A percentile compares a stretch with the other conserved stretches of the same genome.
phyloP scores from a whole-genome alignment of 2,329 filamentous ascomycete genomes.

The Penicillium paneum region DNA sequence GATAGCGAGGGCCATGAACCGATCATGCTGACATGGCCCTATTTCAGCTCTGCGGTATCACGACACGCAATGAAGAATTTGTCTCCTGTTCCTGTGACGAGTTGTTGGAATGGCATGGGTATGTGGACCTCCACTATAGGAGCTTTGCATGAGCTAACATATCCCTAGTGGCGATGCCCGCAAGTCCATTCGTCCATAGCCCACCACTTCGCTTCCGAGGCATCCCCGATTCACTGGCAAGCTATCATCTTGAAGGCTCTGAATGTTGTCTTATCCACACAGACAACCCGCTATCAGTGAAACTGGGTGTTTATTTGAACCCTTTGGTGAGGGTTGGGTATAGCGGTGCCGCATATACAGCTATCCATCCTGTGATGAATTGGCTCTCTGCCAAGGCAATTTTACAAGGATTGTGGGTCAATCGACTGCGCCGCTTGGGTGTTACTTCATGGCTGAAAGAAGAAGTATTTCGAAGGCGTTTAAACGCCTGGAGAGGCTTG shows the following conservation, averaged over 20 bases:
- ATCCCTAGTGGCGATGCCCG: constrained; percentile 25
- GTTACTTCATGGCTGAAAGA: constrained; percentile 34
- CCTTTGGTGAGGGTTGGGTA: constrained; percentile 42
- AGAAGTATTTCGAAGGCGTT: constrained; percentile 29
- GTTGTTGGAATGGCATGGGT: constrained; percentile 67
- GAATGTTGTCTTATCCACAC: constrained; percentile 66
- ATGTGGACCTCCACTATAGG: constrained; percentile 19
- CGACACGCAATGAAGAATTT: constrained; percentile 54
- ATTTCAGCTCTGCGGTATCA: constrained; percentile 52
- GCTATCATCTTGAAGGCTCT: constrained; percentile 61
- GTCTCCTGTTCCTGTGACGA: constrained; percentile 57
- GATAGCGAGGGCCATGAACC: constrained; percentile 63
- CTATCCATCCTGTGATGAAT: constrained; percentile 22
- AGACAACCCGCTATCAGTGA: constrained; percentile 34
- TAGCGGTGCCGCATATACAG: constrained; percentile 25
- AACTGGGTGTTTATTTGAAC: constrained; percentile 39
- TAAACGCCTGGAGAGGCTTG: constrained; percentile 34
- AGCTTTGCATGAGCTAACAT: constrained; percentile 6
- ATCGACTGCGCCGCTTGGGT: constrained; percentile 52
- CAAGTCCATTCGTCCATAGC: constrained; percentile 20
- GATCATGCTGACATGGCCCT: constrained; percentile 66
- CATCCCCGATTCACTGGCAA: constrained; percentile 59
- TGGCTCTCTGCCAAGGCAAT: constrained; percentile 53
- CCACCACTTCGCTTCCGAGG: constrained; percentile 60
- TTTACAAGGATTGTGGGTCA: constrained; percentile 57